phyloP scores from a whole-genome alignment of 495 filamentous ascomycete species.

The Parathielavia hyrcaniae region DNA sequence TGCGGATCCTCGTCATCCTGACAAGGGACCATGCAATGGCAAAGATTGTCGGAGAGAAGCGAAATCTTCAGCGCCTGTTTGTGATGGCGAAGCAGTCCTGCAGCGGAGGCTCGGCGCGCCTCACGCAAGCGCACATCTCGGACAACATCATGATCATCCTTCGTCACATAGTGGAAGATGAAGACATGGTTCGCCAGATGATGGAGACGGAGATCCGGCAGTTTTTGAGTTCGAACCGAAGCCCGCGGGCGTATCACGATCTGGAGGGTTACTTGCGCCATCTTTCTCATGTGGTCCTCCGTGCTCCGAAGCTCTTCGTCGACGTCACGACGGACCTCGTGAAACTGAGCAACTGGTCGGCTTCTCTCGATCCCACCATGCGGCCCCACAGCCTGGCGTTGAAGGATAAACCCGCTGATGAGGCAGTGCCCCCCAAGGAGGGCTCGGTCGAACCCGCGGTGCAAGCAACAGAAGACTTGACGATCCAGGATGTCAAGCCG shows the following conservation, averaged over 20 bases:
- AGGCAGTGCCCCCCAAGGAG: constrained; percentile 33
- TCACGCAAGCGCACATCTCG: constrained; percentile 57
- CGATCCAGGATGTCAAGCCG: constrained; percentile 48
- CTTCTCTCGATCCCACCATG: constrained; percentile 13
- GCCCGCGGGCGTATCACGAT: constrained; percentile 55
- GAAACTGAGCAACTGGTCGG: constrained; percentile 58
- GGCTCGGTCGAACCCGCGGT: constrained; percentile 39
- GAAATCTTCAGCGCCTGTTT: constrained; percentile 82
- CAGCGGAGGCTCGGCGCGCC: constrained; percentile 62
- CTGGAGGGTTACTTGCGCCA: constrained; percentile 65
- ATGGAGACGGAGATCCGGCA: constrained; percentile 86
- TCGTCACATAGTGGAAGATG: constrained; percentile 90
- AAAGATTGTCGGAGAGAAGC: constrained; percentile 71
- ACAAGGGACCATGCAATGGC: constrained; percentile 74
- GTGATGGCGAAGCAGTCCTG: constrained; percentile 90
- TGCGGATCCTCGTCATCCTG: constrained; percentile 82
- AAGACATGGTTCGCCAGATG: constrained; percentile 79
- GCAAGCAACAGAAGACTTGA: constrained; percentile 51
- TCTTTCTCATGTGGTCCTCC: constrained; percentile 74
- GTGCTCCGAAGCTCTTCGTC: constrained; percentile 81
- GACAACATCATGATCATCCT: constrained; percentile 73
- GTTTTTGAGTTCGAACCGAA: constrained; percentile 55
- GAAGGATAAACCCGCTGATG: constrained; percentile 32
- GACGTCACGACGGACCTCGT: constrained; percentile 84
- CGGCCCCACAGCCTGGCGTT: constrained; percentile 34